Conservation (phyloP, 331 rosid species). For the Phaseolus coccineus region DNA sequence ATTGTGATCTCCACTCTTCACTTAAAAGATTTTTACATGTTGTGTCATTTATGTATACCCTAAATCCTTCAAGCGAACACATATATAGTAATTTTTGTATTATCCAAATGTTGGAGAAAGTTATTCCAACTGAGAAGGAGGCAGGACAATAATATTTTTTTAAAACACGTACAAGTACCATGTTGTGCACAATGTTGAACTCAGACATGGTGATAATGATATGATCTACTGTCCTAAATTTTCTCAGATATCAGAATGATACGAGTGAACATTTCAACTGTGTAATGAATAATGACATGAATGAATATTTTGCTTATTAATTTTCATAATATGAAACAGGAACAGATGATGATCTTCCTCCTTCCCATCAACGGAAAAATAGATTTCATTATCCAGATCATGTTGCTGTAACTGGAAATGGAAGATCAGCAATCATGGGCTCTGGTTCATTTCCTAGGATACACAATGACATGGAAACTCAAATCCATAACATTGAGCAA, state of each 20-base stretch:
- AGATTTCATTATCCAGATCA: slow-evolving; percentile 62
- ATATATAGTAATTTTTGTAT: neutral
- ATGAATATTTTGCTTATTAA: slow-evolving; percentile 26
- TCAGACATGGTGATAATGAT: slow-evolving; percentile 3
- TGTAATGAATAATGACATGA: neutral
- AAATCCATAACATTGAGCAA: slow-evolving; percentile 80
- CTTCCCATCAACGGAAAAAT: slow-evolving; percentile 71
- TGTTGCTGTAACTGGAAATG: slow-evolving; percentile 49
- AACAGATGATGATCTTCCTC: slow-evolving; percentile 88
- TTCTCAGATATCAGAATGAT: slow-evolving; percentile 24
- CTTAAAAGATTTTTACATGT: neutral
- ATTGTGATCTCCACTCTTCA: neutral
- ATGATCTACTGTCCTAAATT: slow-evolving; percentile 10
- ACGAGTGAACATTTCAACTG: slow-evolving; percentile 19
- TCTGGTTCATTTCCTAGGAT: slow-evolving; percentile 58
- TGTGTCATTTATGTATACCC: neutral
- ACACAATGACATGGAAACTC: slow-evolving; percentile 72
- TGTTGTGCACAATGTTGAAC: slow-evolving; percentile 16
- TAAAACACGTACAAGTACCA: neutral
- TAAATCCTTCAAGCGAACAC: slow-evolving; percentile 1
- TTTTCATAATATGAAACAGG: slow-evolving; percentile 47
- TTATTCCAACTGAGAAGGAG: neutral
- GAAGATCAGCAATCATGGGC: slow-evolving; percentile 63
- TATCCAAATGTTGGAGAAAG: neutral
- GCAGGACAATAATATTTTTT: neutral